These are phyloP conservation scores for Zoysia pacifica DNA, from an alignment of 176 grass and related monocot species.

Conservation along the genomic window DNA sequence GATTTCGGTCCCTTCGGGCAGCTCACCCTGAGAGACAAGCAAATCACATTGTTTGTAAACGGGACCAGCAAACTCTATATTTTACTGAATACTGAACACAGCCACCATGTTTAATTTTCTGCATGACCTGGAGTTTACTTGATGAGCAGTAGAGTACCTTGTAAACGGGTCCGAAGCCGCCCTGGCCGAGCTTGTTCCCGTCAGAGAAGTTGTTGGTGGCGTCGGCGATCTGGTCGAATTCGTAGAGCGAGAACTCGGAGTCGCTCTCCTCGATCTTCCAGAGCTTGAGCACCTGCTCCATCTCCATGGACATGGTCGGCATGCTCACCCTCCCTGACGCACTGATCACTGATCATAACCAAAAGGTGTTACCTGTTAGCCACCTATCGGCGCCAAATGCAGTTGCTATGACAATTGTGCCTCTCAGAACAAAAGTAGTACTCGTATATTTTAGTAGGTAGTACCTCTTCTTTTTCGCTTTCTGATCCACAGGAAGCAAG, in stretches of 20 bases:
- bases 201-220: constrained; percentile 58
- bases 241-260: constrained; percentile 51
- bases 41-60: neutral
- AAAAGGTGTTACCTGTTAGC: neutral
- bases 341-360: constrained; percentile 1
- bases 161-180: constrained; percentile 67
- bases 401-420: neutral
- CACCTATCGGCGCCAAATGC: neutral
- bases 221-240: constrained; percentile 35
- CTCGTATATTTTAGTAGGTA: neutral
- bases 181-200: constrained; percentile 55
- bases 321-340: constrained; percentile 32
- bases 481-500: constrained; percentile 53
- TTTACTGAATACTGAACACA: neutral
- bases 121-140: neutral
- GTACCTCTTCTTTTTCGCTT: constrained; percentile 45
- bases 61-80: too few species aligned
- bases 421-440: neutral
- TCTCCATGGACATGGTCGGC: constrained; percentile 61
- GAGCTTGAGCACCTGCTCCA: constrained; percentile 46
- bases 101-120: neutral
- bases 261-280: constrained; percentile 43
- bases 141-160: constrained; percentile 20
- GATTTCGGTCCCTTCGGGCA: constrained; percentile 43
- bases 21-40: constrained; percentile 39